These are phyloP conservation scores for Phialophora macrospora DNA, from an alignment of 2,329 filamentous ascomycete genomes.

Conservation along the genomic window DNA sequence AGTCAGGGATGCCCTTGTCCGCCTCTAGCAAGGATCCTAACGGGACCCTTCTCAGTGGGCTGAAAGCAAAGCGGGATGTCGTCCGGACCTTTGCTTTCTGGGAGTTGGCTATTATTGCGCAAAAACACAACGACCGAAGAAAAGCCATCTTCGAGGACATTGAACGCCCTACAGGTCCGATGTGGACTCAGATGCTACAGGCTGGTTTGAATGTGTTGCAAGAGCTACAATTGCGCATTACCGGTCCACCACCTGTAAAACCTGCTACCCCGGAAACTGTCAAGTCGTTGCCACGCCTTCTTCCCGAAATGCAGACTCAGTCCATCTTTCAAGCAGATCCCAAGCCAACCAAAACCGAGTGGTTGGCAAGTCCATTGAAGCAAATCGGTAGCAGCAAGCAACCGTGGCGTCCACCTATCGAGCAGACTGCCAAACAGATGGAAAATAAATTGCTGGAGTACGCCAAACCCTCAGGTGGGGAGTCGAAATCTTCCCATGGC, in stretches of 20 bases:
- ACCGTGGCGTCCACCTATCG: slow-evolving; percentile 51
- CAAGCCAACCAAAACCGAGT: slow-evolving; percentile 20
- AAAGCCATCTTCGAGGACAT: slow-evolving; percentile 86
- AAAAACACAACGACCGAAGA: slow-evolving; percentile 73
- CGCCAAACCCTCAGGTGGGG: slow-evolving; percentile 26
- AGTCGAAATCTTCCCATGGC: slow-evolving; percentile 13
- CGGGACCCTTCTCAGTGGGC: slow-evolving; percentile 80
- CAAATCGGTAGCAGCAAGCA: slow-evolving; percentile 32
- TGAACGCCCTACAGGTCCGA: slow-evolving; percentile 76
- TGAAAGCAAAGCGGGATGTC: slow-evolving; percentile 80
- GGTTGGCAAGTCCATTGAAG: slow-evolving; percentile 23
- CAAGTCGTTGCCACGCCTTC: slow-evolving; percentile 56
- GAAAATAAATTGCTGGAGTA: slow-evolving; percentile 40
- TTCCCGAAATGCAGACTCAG: slow-evolving; percentile 51
- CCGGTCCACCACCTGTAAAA: slow-evolving; percentile 45
- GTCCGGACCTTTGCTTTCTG: slow-evolving; percentile 85
- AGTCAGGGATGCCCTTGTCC: slow-evolving; percentile 82
- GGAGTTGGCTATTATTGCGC: slow-evolving; percentile 82
- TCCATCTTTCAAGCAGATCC: slow-evolving; percentile 29
- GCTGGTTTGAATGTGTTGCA: slow-evolving; percentile 73
- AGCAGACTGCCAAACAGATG: slow-evolving; percentile 42
- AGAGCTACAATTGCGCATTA: slow-evolving; percentile 69
- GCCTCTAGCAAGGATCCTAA: slow-evolving; percentile 88
- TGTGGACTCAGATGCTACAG: slow-evolving; percentile 78
- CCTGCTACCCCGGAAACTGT: slow-evolving; percentile 52